Conservation (phyloP, 495 filamentous ascomycete species). For the Penicillium turbatum region DNA sequence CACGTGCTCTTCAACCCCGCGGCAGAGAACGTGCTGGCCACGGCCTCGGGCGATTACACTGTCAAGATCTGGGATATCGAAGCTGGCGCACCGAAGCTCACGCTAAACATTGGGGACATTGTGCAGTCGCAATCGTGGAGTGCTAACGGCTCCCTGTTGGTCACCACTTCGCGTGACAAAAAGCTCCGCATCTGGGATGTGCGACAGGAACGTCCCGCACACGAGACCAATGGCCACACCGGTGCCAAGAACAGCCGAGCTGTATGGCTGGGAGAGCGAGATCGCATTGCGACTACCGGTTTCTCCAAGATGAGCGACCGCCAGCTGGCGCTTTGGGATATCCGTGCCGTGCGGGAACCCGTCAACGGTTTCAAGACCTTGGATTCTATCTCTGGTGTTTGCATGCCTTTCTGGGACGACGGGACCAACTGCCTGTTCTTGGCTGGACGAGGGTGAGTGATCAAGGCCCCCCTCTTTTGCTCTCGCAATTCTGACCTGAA, state of each 20-base stretch:
- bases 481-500: conserved; percentile 14
- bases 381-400: conserved; percentile 93
- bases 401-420: conserved; percentile 99
- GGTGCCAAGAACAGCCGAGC: conserved; percentile 96
- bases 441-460: conserved; percentile 86
- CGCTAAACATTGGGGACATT: conserved; percentile 80
- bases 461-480: too few species aligned
- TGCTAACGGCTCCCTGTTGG: conserved; percentile 81
- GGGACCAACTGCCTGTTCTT: conserved; percentile 88
- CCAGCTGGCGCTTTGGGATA: conserved; percentile 93
- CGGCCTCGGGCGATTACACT: conserved; percentile 89
- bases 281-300: conserved; percentile 90
- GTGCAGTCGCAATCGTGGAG: conserved; percentile 96
- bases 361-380: conserved; percentile 83
- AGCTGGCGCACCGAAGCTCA: conserved; percentile 65
- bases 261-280: conserved; percentile 94
- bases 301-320: conserved; percentile 98
- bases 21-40: conserved; percentile 92
- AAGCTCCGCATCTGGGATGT: conserved; percentile 97
- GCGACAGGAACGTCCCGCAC: conserved; percentile 80
- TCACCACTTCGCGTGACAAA: conserved; percentile 95
- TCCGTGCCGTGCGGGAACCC: conserved; percentile 70
- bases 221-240: conserved; percentile 79
- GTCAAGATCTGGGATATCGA: conserved; percentile 95
- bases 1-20: conserved; percentile 97